Percentiles rank a stretch among this genome's conserved stretches.
phyloP scores from a whole-genome alignment of 176 grass and related monocot genomes.

The Phoenix dactylifera region DNA sequence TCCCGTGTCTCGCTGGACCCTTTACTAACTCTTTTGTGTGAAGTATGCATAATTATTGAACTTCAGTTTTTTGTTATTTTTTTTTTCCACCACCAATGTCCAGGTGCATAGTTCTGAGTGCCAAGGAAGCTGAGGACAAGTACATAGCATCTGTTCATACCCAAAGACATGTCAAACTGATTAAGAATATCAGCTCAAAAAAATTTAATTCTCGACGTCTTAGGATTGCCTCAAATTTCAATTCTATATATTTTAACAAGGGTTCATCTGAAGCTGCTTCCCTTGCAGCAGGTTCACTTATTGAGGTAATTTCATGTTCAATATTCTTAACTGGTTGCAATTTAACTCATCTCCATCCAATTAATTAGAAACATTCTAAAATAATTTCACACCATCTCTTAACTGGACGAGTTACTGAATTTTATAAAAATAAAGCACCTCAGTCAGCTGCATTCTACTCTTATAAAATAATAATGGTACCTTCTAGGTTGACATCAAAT shows the following conservation, averaged over 20 bases:
- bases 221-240: constrained; percentile 52
- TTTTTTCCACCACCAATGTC: background rate
- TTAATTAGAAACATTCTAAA: no score
- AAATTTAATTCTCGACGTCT: constrained; percentile 49
- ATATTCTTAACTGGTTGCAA: no score
- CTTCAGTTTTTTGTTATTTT: background rate
- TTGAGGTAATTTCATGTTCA: constrained; percentile 44
- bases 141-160: constrained; percentile 68
- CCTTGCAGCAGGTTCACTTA: constrained; percentile 80
- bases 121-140: constrained; percentile 66
- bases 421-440: no score
- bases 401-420: no score
- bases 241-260: constrained; percentile 91
- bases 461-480: no score
- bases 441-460: no score
- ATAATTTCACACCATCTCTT: no score
- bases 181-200: constrained; percentile 70
- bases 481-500: background rate
- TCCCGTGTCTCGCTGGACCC: no score
- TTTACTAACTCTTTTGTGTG: no score
- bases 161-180: constrained; percentile 61
- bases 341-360: no score
- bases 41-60: no score
- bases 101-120: constrained; percentile 54
- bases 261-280: constrained; percentile 88